These are phyloP conservation scores for Platismatia glauca DNA, from an alignment of 495 filamentous ascomycete genomes.

Conservation along the genomic window DNA sequence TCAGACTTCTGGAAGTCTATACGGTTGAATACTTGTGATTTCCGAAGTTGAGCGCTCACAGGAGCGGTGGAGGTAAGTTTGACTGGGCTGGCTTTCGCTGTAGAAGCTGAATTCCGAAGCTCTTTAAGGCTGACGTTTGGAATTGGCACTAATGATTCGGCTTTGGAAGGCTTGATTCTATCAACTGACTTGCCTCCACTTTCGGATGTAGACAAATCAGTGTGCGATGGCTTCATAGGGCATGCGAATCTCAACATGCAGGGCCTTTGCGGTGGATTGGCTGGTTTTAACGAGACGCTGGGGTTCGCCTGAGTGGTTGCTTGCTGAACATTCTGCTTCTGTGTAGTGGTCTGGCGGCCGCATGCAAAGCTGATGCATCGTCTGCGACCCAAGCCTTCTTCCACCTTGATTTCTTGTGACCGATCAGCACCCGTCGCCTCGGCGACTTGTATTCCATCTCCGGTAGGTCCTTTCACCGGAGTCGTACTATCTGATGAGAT, in stretches of 20 bases:
- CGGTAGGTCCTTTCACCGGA: not conserved
- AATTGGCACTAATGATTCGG: not conserved
- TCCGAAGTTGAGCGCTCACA: not conserved
- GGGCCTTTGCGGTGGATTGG: conserved; percentile 36
- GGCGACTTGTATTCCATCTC: conserved; percentile 20
- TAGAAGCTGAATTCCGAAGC: conserved; percentile 34
- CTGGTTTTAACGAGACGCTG: conserved; percentile 1
- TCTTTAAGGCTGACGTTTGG: conserved; percentile 13
- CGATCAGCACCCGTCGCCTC: conserved; percentile 23
- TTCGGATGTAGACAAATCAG: conserved; percentile 7
- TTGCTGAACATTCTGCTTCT: not conserved
- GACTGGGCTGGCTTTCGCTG: conserved; percentile 8
- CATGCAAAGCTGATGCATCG: conserved; percentile 93
- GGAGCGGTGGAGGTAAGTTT: not conserved
- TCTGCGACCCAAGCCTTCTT: conserved; percentile 57
- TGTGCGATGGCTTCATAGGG: conserved; percentile 37
- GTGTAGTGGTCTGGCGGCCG: conserved; percentile 34
- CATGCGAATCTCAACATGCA: conserved; percentile 55
- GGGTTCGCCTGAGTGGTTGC: conserved; percentile 4
- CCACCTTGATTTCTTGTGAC: conserved; percentile 39
- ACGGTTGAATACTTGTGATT: conserved; percentile 13
- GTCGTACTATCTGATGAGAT: conserved; percentile 1
- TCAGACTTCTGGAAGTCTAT: conserved; percentile 52
- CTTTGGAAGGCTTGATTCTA: not conserved
- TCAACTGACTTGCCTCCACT: not conserved